Evolutionary conservation across 805 yeast species (phyloP), one percentile per base, ranked within the genome.

Genomic region (Kodamaea neixiangensis): DNA sequence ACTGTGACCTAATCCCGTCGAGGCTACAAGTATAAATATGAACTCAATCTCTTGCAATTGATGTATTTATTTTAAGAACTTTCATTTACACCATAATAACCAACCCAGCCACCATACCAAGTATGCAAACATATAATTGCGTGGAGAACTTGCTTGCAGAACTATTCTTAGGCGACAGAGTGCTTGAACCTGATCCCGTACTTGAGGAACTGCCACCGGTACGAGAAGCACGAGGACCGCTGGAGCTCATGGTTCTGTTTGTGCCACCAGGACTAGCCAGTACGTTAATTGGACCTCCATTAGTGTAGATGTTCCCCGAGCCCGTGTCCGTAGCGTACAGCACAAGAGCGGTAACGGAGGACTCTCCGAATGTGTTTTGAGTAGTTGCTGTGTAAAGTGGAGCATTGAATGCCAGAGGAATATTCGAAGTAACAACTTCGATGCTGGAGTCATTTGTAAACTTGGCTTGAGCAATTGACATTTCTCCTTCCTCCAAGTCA

Each of bases 401-500:
- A 15, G 41, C 41, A 17, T 5, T 17, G n/a, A 37, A 17, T 17
- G 41, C 41, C 19, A 17, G 21, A 10, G 41, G 41, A 9, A 37
- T 19, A 5, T 7, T 18, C 9, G 22, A 7, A 5, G 41, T 17
- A 13, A 44, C 15, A 3, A 44, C 25, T 19, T 33, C 46, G 7
- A 44, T 33, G 29, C 19, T 22, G 5, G 46, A 14, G n/a, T 31
- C 46, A 35, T 34, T 29, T 37, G 74, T 55, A 35, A 37, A 63
- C 38, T 65, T 68, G 2, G 76, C 83, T 53, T 75, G 79, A 2
- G 83, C 83, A 14, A 79, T 39, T 1, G 75, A 75, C 20, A 79
- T 57, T 49, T 73, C 71, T 25, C 64, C 58, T 34, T 70, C 62
- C 29, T 75, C 82, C 43, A 82, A 60, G 62, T 83, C 86, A 49